A percentile compares a stretch with the other conserved stretches of the same genome.
Evolutionary conservation across 331 rosid genomes (phyloP).

Genomic region (Malus hybrid): DNA sequence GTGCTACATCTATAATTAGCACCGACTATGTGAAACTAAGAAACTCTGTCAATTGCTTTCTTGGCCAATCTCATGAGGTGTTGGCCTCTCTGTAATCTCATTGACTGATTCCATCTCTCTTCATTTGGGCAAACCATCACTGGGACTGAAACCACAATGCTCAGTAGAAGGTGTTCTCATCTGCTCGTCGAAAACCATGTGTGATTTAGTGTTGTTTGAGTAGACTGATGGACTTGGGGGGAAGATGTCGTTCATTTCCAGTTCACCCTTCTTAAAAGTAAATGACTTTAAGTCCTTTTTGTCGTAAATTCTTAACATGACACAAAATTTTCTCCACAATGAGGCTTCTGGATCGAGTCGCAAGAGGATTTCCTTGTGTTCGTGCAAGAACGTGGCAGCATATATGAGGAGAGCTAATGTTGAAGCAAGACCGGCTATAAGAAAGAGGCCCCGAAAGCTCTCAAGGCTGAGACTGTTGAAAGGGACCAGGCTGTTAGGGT

Average conservation of each 20-base stretch:
- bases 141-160: conserved; percentile 1
- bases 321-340: conserved; percentile 17
- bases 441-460: conserved; percentile 61
- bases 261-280: background rate
- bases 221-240: conserved; percentile 24
- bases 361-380: conserved; percentile 18
- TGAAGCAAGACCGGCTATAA: conserved; percentile 32
- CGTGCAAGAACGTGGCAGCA: conserved; percentile 17
- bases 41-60: no score
- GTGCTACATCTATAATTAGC: no score
- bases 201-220: background rate
- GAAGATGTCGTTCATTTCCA: background rate
- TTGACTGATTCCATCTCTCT: background rate
- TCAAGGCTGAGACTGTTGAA: conserved; percentile 42
- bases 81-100: background rate
- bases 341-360: conserved; percentile 1
- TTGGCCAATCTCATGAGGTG: background rate
- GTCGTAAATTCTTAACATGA: conserved; percentile 8
- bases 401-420: conserved; percentile 24
- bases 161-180: background rate
- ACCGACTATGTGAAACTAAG: no score
- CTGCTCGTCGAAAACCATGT: background rate
- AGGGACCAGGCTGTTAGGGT: conserved; percentile 13
- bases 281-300: conserved; percentile 3
- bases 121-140: background rate